These are phyloP conservation scores for Pythium rhizo-oryzae DNA, from an alignment of 352 stramenopile species.

Conservation along the genomic window DNA sequence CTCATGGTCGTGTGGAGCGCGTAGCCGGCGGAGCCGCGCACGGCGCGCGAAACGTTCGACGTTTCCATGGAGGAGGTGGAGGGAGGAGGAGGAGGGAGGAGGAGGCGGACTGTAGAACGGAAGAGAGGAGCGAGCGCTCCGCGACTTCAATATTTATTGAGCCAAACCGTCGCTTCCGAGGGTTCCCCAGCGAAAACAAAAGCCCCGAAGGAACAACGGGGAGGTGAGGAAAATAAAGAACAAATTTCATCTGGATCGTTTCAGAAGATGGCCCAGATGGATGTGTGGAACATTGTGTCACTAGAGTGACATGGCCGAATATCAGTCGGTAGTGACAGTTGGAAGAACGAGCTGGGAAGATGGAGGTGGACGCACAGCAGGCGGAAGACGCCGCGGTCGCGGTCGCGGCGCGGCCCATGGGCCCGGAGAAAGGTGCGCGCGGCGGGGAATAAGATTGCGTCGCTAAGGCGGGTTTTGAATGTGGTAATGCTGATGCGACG, in stretches of 20 bases:
- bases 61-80: slow-evolving; percentile 3
- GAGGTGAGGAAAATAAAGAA: slow-evolving; percentile 25
- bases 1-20: slow-evolving; percentile 20
- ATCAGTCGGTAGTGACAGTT: slow-evolving; percentile 2
- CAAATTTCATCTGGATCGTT: slow-evolving; percentile 18
- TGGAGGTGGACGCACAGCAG: slow-evolving; percentile 13
- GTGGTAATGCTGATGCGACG: slow-evolving; percentile 3
- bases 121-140: neutral
- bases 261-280: neutral
- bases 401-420: slow-evolving; percentile 25
- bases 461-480: no score
- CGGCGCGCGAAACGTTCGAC: slow-evolving; percentile 13
- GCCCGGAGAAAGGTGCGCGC: slow-evolving; percentile 40
- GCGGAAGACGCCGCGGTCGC: neutral
- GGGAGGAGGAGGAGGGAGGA: neutral
- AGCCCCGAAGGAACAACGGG: neutral
- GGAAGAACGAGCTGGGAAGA: neutral
- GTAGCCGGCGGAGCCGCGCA: slow-evolving; percentile 1
- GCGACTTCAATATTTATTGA: slow-evolving; percentile 29
- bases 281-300: neutral
- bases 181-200: no score
- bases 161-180: slow-evolving; percentile 13
- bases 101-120: no score
- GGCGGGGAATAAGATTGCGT: no score
- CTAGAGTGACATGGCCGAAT: neutral